These are phyloP conservation scores for Penicillium manginii DNA, from an alignment of 495 filamentous ascomycete species.

Conservation along the genomic window DNA sequence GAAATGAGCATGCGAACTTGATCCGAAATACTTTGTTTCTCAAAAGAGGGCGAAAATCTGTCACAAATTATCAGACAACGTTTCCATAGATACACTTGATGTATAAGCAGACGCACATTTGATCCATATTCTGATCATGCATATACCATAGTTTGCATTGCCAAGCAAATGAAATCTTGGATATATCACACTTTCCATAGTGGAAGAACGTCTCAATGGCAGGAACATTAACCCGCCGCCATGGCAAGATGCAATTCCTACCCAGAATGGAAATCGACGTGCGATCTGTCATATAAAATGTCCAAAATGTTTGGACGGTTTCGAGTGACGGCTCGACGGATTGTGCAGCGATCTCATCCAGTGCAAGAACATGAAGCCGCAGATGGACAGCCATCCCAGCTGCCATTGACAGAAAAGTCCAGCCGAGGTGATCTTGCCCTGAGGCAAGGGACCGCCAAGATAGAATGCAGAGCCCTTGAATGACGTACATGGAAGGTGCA, in stretches of 20 bases:
- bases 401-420: constrained; percentile 16
- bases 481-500: constrained; percentile 12
- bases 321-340: neutral
- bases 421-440: constrained; percentile 15
- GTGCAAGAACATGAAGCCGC: constrained; percentile 14
- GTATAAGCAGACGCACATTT: constrained; percentile 10
- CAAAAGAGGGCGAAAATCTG: constrained; percentile 10
- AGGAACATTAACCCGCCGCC: constrained; percentile 15
- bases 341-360: constrained; percentile 6
- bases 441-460: constrained; percentile 13
- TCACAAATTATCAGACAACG: neutral
- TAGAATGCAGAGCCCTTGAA: constrained; percentile 15
- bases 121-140: constrained; percentile 19
- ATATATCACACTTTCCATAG: neutral
- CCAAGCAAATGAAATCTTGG: constrained; percentile 15
- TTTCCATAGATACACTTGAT: no score
- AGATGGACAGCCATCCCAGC: constrained; percentile 17
- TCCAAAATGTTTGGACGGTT: constrained; percentile 15
- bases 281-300: constrained; percentile 18
- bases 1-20: constrained; percentile 6
- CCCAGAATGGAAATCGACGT: constrained; percentile 16
- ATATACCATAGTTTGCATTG: constrained; percentile 20
- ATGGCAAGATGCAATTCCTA: constrained; percentile 14
- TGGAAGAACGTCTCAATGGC: constrained; percentile 9
- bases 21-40: neutral